A percentile compares a stretch with the other conserved stretches of the same genome.
Conservation (phyloP, 2,329 filamentous ascomycete species). For the Pezicula radicicola region DNA sequence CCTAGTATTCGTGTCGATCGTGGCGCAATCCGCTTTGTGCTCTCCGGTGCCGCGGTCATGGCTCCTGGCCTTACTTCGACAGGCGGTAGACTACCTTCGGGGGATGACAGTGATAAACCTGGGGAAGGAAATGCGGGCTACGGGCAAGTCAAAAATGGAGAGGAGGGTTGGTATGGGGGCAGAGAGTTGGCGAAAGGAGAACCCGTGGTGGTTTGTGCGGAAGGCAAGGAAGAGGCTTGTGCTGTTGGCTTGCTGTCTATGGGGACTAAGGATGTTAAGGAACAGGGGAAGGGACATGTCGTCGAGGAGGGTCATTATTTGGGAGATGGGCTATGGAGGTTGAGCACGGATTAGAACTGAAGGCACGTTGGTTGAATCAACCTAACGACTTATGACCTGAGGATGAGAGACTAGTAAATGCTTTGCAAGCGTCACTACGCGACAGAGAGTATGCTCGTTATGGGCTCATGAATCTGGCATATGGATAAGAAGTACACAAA, state of each 20-base stretch:
- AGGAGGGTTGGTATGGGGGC: conserved; percentile 48
- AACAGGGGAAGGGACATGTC: conserved; percentile 89
- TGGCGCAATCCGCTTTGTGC: conserved; percentile 93
- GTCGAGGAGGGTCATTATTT: conserved; percentile 93
- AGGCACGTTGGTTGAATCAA: background rate
- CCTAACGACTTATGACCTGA: conserved; percentile 40
- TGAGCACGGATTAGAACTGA: conserved; percentile 24
- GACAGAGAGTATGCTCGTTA: too few species aligned
- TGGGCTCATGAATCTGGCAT: too few species aligned
- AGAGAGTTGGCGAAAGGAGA: conserved; percentile 74
- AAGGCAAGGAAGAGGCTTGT: conserved; percentile 91
- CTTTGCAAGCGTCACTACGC: too few species aligned
- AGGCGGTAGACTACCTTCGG: conserved; percentile 72
- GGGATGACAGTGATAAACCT: conserved; percentile 33
- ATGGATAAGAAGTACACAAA: too few species aligned
- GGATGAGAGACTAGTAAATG: too few species aligned
- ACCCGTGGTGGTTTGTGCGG: conserved; percentile 84
- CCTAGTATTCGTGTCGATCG: conserved; percentile 86
- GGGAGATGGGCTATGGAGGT: conserved; percentile 86
- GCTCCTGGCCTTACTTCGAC: conserved; percentile 84
- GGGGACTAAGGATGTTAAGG: conserved; percentile 88
- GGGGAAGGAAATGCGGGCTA: conserved; percentile 20
- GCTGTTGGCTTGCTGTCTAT: conserved; percentile 81
- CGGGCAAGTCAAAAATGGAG: conserved; percentile 24
- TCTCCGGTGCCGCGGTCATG: conserved; percentile 93